Percentiles rank a stretch among this genome's conserved stretches.
Conservation (phyloP, 2,329 filamentous ascomycete genomes). For the Penicillium hesseltinei region DNA sequence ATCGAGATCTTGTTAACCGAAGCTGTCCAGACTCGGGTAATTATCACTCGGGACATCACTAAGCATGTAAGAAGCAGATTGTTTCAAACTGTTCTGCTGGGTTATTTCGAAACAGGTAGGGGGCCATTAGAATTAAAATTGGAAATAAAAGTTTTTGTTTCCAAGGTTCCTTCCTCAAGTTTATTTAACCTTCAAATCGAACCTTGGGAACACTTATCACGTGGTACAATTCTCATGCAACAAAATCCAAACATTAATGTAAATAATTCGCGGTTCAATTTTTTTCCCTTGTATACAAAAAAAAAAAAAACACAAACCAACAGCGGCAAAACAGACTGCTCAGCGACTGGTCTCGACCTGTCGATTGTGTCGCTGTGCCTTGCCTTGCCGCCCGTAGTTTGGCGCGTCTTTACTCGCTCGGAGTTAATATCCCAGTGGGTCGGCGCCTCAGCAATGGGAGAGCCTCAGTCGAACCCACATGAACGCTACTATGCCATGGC, state of each 20-base stretch:
- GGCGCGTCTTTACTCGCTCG: conserved; percentile 17
- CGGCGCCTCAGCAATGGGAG: conserved; percentile 8
- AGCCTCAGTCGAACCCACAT: conserved; percentile 9
- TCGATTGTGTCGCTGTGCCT: conserved; percentile 23
- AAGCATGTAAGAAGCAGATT: not conserved
- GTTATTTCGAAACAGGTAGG: not conserved
- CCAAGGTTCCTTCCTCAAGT: not conserved
- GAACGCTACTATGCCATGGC: conserved; percentile 1
- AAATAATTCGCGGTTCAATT: not conserved
- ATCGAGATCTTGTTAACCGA: conserved; percentile 2
- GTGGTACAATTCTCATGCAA: conserved; percentile 16
- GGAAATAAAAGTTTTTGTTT: not conserved
- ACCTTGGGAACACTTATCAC: conserved; percentile 13
- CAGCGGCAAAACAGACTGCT: conserved; percentile 27
- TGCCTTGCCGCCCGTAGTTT: conserved; percentile 28
- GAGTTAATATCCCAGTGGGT: conserved; percentile 16
- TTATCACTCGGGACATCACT: not conserved
- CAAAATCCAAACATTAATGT: not conserved
- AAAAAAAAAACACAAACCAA: conserved; percentile 21
- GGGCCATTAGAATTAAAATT: not conserved
- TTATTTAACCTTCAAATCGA: not conserved
- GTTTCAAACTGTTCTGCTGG: not conserved
- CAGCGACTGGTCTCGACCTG: conserved; percentile 14
- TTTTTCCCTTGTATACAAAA: not conserved
- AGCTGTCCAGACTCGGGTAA: not conserved